These are phyloP conservation scores for Inonotus hispidus DNA, from an alignment of 1,284 basidiomycete genomes.

Conservation along the genomic window DNA sequence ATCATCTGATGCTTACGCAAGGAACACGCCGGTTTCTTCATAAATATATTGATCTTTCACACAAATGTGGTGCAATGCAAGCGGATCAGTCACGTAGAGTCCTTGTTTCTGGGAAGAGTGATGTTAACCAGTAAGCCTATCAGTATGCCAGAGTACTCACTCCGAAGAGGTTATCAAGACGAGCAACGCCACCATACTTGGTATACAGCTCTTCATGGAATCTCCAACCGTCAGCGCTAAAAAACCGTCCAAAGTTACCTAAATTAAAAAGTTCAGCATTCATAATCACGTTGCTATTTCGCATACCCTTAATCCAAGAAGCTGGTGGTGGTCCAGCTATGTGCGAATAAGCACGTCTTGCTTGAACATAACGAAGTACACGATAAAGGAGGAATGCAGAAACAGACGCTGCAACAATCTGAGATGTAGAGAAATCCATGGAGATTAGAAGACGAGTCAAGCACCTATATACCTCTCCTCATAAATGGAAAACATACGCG, in stretches of 20 bases:
- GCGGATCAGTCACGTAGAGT: conserved; percentile 21
- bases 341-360: neutral
- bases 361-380: conserved; percentile 1
- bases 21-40: conserved; percentile 24
- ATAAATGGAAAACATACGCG: neutral
- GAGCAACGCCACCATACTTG: conserved; percentile 19
- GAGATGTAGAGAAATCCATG: neutral
- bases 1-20: neutral
- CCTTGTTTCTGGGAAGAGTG: conserved; percentile 14
- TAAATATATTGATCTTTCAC: conserved; percentile 30
- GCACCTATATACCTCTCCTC: too few species aligned
- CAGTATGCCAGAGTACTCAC: conserved; percentile 19
- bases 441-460: neutral
- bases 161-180: conserved; percentile 18
- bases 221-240: neutral
- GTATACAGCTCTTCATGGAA: conserved; percentile 18
- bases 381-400: neutral
- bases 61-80: conserved; percentile 27
- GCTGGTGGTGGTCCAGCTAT: conserved; percentile 11
- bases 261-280: neutral
- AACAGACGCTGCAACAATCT: neutral
- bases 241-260: conserved; percentile 9
- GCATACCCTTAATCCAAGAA: conserved; percentile 18
- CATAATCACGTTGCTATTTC: neutral
- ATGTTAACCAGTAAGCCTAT: neutral